Percentiles rank a stretch among this genome's conserved stretches.
Evolutionary conservation across 177 flowering plant species (phyloP).

Genomic region (Vitis hybrid): DNA sequence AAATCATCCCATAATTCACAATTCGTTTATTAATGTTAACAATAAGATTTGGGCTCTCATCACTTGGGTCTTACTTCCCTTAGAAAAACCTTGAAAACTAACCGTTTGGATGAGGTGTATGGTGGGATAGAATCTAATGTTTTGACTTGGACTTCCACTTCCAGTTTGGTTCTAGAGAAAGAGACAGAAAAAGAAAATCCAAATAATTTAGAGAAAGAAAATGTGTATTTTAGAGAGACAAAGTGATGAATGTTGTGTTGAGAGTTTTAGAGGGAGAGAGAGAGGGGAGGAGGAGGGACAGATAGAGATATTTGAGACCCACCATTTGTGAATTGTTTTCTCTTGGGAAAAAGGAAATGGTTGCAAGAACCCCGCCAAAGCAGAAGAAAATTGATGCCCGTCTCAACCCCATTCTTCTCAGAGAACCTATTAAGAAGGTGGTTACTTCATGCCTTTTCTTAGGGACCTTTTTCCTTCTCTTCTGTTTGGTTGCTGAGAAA

Average conservation of each 20-base stretch:
- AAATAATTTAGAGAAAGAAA: too few relatives aligned
- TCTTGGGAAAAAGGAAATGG: conserved; percentile 44
- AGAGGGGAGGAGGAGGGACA: too few relatives aligned
- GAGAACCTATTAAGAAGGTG: conserved; percentile 86
- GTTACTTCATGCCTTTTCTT: not conserved
- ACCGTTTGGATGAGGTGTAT: too few relatives aligned
- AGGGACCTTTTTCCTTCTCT: not conserved
- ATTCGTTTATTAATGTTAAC: too few relatives aligned
- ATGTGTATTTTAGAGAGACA: not conserved
- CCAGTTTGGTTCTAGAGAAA: too few relatives aligned
- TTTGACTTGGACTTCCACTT: too few relatives aligned
- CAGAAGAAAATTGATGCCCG: conserved; percentile 57
- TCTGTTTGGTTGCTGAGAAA: not conserved
- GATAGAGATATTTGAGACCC: conserved; percentile 15
- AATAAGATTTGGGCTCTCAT: too few relatives aligned
- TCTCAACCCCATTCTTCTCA: conserved; percentile 64
- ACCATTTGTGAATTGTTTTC: not conserved
- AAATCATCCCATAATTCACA: too few relatives aligned
- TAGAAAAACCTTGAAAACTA: too few relatives aligned
- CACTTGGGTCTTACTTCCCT: too few relatives aligned
- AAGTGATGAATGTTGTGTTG: not conserved
- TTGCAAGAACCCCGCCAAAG: conserved; percentile 91
- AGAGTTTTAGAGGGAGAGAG: not conserved
- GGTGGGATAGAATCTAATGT: too few relatives aligned
- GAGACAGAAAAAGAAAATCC: too few relatives aligned